phyloP scores from a whole-genome alignment of 345 rosid species.

The Lagerstroemia speciosa region DNA sequence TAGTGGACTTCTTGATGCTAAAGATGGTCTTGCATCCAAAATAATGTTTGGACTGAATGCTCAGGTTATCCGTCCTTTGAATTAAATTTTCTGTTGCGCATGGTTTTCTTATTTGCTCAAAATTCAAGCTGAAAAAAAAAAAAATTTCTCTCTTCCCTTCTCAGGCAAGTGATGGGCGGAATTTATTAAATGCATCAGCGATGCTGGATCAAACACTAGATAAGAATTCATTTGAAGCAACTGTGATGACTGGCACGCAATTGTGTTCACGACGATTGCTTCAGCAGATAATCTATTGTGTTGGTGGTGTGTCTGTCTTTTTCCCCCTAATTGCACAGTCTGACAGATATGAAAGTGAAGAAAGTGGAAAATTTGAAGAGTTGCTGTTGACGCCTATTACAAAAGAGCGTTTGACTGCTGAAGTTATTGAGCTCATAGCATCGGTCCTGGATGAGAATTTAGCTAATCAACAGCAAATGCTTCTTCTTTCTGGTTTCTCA shows the following conservation, averaged over 20 bases:
- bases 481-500: conserved; percentile 81
- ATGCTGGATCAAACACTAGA: conserved; percentile 48
- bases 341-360: conserved; percentile 67
- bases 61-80: conserved; percentile 43
- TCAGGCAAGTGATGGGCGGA: conserved; percentile 89
- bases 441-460: conserved; percentile 88
- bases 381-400: conserved; percentile 45
- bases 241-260: conserved; percentile 65
- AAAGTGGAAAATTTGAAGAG: conserved; percentile 36
- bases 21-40: conserved; percentile 90
- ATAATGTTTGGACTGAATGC: conserved; percentile 86
- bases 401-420: conserved; percentile 81
- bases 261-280: conserved; percentile 88
- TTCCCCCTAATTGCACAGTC: conserved; percentile 83
- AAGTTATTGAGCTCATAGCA: conserved; percentile 88
- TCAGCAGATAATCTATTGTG: conserved; percentile 90
- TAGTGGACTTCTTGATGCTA: conserved; percentile 78
- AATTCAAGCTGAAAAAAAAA: not conserved
- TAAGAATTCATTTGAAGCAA: conserved; percentile 71
- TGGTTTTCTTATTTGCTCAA: not conserved
- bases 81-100: not conserved
- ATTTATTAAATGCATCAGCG: conserved; percentile 76
- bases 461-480: conserved; percentile 92
- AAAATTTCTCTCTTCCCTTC: conserved; percentile 21
- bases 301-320: conserved; percentile 93